Conservation (phyloP, 169 alveolate species). For the Cryptosporidium xiaoi region DNA sequence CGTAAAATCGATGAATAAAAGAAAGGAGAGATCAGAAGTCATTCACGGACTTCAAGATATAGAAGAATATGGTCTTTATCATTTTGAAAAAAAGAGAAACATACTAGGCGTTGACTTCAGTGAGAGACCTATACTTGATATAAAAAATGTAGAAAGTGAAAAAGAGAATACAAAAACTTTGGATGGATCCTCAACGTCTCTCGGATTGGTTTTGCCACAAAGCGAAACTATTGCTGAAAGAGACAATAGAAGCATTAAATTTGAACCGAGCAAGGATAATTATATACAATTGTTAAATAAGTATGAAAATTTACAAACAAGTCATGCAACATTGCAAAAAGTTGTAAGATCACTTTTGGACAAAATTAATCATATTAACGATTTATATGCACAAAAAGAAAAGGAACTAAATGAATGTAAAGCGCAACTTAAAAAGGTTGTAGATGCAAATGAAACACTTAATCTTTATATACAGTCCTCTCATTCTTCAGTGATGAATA, state of each 20-base stretch:
- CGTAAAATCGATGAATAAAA: constrained; percentile 28
- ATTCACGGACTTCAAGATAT: neutral
- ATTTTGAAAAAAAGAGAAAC: constrained; percentile 41
- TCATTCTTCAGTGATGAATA: constrained; percentile 66
- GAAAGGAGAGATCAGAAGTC: constrained; percentile 63
- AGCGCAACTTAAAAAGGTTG: constrained; percentile 32
- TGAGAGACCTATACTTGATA: neutral
- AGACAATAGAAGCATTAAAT: too few species aligned
- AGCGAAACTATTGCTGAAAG: neutral
- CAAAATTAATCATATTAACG: constrained; percentile 38
- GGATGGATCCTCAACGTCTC: neutral
- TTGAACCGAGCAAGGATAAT: neutral
- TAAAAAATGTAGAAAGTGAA: constrained; percentile 1
- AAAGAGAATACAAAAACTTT: neutral
- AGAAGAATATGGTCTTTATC: constrained; percentile 3
- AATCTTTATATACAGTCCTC: constrained; percentile 71
- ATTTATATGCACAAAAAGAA: constrained; percentile 44
- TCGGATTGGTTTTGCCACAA: neutral
- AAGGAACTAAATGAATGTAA: constrained; percentile 48
- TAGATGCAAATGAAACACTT: constrained; percentile 65
- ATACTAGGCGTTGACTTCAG: constrained; percentile 15
- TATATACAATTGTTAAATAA: constrained; percentile 12
- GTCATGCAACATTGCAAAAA: constrained; percentile 63
- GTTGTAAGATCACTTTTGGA: constrained; percentile 65
- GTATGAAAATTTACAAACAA: constrained; percentile 51